phyloP scores from a whole-genome alignment of 1,284 basidiomycete species.

The Nidula niveotomentosa region DNA sequence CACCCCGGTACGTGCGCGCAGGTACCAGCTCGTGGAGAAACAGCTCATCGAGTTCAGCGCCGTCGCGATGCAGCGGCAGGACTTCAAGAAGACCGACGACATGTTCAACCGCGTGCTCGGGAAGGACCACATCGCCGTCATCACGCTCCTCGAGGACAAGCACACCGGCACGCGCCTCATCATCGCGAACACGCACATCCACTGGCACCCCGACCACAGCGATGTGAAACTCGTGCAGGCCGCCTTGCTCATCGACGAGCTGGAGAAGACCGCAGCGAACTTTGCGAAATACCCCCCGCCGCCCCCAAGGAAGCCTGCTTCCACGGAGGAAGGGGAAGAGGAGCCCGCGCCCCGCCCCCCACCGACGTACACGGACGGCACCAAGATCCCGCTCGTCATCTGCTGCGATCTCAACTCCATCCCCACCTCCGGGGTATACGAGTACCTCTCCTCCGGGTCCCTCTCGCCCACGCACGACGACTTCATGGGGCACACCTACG shows the following conservation, averaged over 20 bases:
- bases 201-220: conserved; percentile 91
- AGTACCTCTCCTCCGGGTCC: conserved; percentile 81
- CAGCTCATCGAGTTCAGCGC: conserved; percentile 95
- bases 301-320: conserved; percentile 20
- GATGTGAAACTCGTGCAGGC: conserved; percentile 99
- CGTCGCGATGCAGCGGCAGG: conserved; percentile 89
- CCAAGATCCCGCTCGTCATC: conserved; percentile 90
- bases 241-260: conserved; percentile 90
- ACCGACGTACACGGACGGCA: conserved; percentile 78
- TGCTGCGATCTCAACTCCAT: conserved; percentile 97
- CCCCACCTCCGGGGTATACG: conserved; percentile 88
- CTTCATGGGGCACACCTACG: conserved; percentile 92
- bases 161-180: conserved; percentile 87
- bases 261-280: conserved; percentile 85
- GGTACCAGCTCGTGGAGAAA: conserved; percentile 92
- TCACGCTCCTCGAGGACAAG: conserved; percentile 87
- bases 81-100: conserved; percentile 98
- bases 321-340: conserved; percentile 7
- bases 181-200: conserved; percentile 90
- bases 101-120: conserved; percentile 99
- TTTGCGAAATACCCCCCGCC: conserved; percentile 88
- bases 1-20: conserved; percentile 28
- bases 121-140: conserved; percentile 93
- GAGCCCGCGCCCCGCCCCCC: conserved; percentile 37
- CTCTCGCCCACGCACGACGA: conserved; percentile 83